Evolutionary conservation across 164 flowering plant species (phyloP).

Genomic region (Akebia trifoliata): DNA sequence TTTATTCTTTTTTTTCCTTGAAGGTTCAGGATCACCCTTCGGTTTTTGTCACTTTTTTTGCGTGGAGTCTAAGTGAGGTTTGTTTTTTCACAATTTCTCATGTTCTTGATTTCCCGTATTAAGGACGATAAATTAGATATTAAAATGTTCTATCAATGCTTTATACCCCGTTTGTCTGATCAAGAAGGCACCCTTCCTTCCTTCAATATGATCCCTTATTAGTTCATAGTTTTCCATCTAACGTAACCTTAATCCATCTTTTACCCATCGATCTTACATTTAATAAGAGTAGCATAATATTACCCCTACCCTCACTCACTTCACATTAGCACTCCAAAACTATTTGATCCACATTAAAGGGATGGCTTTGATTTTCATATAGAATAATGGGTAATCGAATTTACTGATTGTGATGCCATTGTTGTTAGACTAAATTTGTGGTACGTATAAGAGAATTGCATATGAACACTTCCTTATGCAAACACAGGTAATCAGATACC

Average conservation of each 20-base stretch:
- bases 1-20: constrained; percentile 9
- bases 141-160: too few relatives aligned
- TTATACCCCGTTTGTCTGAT: too few relatives aligned
- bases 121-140: too few relatives aligned
- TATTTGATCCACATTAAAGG: background rate
- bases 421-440: background rate
- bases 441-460: background rate
- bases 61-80: constrained; percentile 80
- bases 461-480: background rate
- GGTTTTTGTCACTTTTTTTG: constrained; percentile 64
- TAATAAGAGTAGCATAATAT: too few relatives aligned
- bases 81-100: constrained; percentile 20
- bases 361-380: background rate
- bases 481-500: constrained; percentile 72
- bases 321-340: too few relatives aligned
- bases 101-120: too few relatives aligned
- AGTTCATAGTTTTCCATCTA: too few relatives aligned
- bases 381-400: background rate
- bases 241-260: too few relatives aligned
- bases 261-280: too few relatives aligned
- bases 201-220: too few relatives aligned
- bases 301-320: too few relatives aligned
- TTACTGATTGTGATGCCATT: background rate
- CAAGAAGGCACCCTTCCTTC: too few relatives aligned
- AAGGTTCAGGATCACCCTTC: constrained; percentile 73